Evolutionary conservation across 805 yeast species (phyloP).

Genomic region (Priceomyces melissophilus): DNA sequence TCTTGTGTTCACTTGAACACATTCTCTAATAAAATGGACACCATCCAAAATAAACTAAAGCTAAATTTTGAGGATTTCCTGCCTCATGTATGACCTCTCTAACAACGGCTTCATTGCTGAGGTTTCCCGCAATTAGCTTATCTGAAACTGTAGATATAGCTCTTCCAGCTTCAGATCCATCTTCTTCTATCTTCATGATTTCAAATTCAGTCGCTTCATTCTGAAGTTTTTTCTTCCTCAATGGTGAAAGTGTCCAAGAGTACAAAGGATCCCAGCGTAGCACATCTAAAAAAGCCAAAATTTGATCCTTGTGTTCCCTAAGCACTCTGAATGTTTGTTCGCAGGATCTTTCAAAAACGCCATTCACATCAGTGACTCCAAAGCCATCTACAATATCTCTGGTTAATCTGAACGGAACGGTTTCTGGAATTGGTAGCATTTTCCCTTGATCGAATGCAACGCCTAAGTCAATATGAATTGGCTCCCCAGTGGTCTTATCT

Average conservation of each 20-base stretch:
- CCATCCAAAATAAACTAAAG: slow-evolving; percentile 82
- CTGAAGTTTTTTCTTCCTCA: slow-evolving; percentile 55
- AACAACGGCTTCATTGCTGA: slow-evolving; percentile 82
- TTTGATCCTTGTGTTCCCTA: slow-evolving; percentile 61
- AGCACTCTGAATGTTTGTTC: slow-evolving; percentile 70
- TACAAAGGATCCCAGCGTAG: slow-evolving; percentile 90
- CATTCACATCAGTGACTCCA: slow-evolving; percentile 83
- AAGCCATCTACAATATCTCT: slow-evolving; percentile 85
- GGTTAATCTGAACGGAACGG: slow-evolving; percentile 90
- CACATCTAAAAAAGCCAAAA: slow-evolving; percentile 79
- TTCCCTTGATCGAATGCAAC: slow-evolving; percentile 96
- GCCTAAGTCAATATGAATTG: slow-evolving; percentile 93
- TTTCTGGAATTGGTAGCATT: slow-evolving; percentile 79
- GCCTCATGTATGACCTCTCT: slow-evolving; percentile 81
- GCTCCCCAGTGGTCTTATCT: slow-evolving; percentile 83
- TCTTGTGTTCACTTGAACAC: neutral
- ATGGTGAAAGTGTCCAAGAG: slow-evolving; percentile 84
- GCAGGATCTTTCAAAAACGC: slow-evolving; percentile 68
- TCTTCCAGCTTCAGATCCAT: slow-evolving; percentile 70
- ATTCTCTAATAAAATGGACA: slow-evolving; percentile 57
- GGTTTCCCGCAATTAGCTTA: slow-evolving; percentile 61
- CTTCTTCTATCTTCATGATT: slow-evolving; percentile 25
- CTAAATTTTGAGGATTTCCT: slow-evolving; percentile 59
- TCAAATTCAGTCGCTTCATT: slow-evolving; percentile 24
- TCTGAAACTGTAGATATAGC: slow-evolving; percentile 72